A percentile compares a stretch with the other conserved stretches of the same genome.
Evolutionary conservation across 257 asterid species (phyloP).

Genomic region (Verbena officinalis): DNA sequence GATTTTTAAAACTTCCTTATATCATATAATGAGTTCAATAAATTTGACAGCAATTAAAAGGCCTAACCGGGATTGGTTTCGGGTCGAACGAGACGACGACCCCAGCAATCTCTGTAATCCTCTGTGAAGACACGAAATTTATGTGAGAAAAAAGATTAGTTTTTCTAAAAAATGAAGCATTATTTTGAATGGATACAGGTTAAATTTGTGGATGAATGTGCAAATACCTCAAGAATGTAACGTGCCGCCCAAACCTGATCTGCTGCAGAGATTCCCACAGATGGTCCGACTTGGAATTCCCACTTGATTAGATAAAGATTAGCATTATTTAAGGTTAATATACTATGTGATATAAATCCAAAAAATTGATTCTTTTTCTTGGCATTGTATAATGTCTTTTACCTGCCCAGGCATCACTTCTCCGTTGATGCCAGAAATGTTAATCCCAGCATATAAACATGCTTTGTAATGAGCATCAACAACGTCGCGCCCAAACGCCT

Average conservation of each 20-base stretch:
- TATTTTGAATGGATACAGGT: too few relatives aligned
- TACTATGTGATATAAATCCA: not conserved
- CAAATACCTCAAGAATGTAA: constrained; percentile 71
- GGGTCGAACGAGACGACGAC: constrained; percentile 74
- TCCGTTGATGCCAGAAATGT: constrained; percentile 73
- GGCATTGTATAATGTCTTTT: not conserved
- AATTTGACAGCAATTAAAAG: not conserved
- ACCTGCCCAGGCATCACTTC: constrained; percentile 94
- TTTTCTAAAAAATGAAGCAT: too few relatives aligned
- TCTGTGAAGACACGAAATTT: constrained; percentile 41
- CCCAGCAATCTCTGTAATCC: constrained; percentile 84
- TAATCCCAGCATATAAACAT: constrained; percentile 79
- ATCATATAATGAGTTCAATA: not conserved
- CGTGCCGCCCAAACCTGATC: constrained; percentile 87
- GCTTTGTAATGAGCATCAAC: constrained; percentile 83
- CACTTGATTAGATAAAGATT: constrained; percentile 42
- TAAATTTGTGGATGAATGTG: not conserved
- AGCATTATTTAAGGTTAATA: not conserved
- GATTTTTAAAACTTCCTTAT: not conserved
- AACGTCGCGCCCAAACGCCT: constrained; percentile 80
- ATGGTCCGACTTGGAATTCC: constrained; percentile 90
- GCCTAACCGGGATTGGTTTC: constrained; percentile 66
- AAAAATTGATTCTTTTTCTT: not conserved
- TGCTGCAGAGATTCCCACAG: constrained; percentile 79
- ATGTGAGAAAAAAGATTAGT: too few relatives aligned